phyloP scores from a whole-genome alignment of 2,329 filamentous ascomycete species.

The Aspergillus texensis region DNA sequence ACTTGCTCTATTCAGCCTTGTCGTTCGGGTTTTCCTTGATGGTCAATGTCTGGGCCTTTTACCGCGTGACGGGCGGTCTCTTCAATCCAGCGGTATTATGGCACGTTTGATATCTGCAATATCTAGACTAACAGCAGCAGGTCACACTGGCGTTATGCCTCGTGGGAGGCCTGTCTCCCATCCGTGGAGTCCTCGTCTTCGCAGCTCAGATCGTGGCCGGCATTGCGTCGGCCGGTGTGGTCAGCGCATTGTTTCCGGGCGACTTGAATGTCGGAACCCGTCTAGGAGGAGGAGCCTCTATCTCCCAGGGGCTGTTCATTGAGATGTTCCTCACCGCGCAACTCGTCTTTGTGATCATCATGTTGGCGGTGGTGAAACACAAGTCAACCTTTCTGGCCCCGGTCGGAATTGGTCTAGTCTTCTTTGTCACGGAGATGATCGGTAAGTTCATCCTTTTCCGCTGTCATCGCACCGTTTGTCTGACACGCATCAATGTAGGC shows the following conservation, averaged over 20 bases:
- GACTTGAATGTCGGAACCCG: conserved; percentile 59
- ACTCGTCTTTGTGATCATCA: conserved; percentile 66
- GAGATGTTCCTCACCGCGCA: conserved; percentile 68
- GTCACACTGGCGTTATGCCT: conserved; percentile 64
- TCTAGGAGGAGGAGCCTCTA: conserved; percentile 55
- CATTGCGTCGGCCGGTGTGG: conserved; percentile 62
- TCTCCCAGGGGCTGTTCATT: conserved; percentile 64
- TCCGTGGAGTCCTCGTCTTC: conserved; percentile 57
- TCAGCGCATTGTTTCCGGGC: conserved; percentile 61
- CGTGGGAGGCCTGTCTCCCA: conserved; percentile 57
- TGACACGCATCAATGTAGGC: conserved; percentile 29
- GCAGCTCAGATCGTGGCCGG: conserved; percentile 61
- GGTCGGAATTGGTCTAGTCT: conserved; percentile 69
- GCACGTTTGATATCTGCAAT: too few species aligned
- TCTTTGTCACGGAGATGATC: conserved; percentile 64
- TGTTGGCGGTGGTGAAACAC: conserved; percentile 74
- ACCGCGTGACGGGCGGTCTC: conserved; percentile 53
- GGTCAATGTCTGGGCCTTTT: conserved; percentile 60
- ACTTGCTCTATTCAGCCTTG: conserved; percentile 47
- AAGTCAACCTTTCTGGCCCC: conserved; percentile 72
- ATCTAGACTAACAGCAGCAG: conserved; percentile 23
- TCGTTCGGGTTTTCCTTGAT: conserved; percentile 52
- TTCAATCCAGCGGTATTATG: conserved; percentile 53
- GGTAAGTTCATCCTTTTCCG: conserved; percentile 32
- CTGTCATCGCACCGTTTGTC: too few species aligned